A percentile compares a stretch with the other conserved stretches of the same genome.
These are phyloP conservation scores for Penicillium coffeae DNA, from an alignment of 495 filamentous ascomycete genomes.

Conservation along the genomic window DNA sequence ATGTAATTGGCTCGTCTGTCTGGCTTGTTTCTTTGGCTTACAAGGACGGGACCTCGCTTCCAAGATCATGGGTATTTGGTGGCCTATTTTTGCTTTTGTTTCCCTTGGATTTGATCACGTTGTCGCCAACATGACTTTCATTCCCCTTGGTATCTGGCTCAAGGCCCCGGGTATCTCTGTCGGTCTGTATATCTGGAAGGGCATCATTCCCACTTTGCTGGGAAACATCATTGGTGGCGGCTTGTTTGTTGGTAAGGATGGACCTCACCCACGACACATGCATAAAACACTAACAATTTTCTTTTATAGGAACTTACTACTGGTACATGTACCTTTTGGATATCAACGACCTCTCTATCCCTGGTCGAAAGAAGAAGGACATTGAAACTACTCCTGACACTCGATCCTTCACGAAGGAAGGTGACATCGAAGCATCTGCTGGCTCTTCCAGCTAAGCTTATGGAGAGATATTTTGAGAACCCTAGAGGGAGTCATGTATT, in stretches of 20 bases:
- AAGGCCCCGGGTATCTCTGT: conserved; percentile 46
- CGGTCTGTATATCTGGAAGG: conserved; percentile 61
- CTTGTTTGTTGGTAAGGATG: conserved; percentile 40
- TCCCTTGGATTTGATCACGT: conserved; percentile 58
- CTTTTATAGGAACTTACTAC: conserved; percentile 37
- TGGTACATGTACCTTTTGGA: conserved; percentile 49
- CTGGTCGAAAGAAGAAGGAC: conserved; percentile 10
- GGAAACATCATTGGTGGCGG: conserved; percentile 58
- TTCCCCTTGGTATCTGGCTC: conserved; percentile 54
- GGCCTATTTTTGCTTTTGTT: conserved; percentile 58
- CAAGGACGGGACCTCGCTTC: conserved; percentile 52
- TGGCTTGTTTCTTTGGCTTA: conserved; percentile 55
- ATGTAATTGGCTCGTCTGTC: conserved; percentile 63
- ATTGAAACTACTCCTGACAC: background rate
- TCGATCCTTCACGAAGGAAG: conserved; percentile 8
- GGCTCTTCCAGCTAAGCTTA: conserved; percentile 1
- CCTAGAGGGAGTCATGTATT: too few species aligned
- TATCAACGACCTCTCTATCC: conserved; percentile 18
- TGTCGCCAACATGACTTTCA: conserved; percentile 63
- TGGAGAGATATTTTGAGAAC: background rate
- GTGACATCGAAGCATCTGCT: conserved; percentile 25
- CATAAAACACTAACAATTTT: background rate
- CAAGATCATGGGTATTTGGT: conserved; percentile 62
- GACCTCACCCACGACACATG: background rate
- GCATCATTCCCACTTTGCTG: conserved; percentile 54